These are phyloP conservation scores for Alternaria infectoria DNA, from an alignment of 2,329 filamentous ascomycete species.

Conservation along the genomic window DNA sequence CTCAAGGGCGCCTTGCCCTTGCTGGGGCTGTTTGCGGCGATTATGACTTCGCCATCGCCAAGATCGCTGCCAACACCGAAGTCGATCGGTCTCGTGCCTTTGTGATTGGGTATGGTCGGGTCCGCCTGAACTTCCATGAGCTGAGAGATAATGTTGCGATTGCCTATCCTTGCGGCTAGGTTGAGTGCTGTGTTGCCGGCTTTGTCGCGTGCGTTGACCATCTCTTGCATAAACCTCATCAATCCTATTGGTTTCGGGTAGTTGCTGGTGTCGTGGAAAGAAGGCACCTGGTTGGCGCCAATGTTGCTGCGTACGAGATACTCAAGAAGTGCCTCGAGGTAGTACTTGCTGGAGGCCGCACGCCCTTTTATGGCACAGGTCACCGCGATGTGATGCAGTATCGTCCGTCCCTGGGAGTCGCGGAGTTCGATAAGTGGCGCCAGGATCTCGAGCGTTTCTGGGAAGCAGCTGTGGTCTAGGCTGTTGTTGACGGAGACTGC, in stretches of 20 bases:
- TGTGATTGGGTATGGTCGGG: constrained; percentile 87
- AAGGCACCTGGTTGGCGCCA: constrained; percentile 37
- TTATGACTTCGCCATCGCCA: constrained; percentile 27
- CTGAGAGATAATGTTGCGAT: constrained; percentile 94
- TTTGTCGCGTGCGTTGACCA: constrained; percentile 94
- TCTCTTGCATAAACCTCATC: constrained; percentile 93
- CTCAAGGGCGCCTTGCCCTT: constrained; percentile 49
- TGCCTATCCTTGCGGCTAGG: constrained; percentile 89
- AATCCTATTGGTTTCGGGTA: constrained; percentile 76
- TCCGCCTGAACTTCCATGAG: constrained; percentile 94
- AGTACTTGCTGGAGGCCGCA: constrained; percentile 90
- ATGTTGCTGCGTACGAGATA: constrained; percentile 83
- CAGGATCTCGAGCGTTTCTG: constrained; percentile 85
- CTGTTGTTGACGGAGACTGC: constrained; percentile 94
- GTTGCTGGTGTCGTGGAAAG: constrained; percentile 60
- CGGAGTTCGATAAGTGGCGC: constrained; percentile 89
- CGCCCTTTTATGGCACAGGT: constrained; percentile 95
- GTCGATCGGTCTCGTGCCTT: constrained; percentile 86
- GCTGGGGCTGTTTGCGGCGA: constrained; percentile 40
- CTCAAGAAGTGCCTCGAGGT: constrained; percentile 90
- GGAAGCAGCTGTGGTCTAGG: constrained; percentile 87
- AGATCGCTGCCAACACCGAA: constrained; percentile 85
- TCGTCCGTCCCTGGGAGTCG: constrained; percentile 87
- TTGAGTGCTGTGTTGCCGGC: constrained; percentile 95
- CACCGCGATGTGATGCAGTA: constrained; percentile 94